A percentile compares a stretch with the other conserved stretches of the same genome.
These are phyloP conservation scores for Cytospora chrysosperma DNA, from an alignment of 2,329 filamentous ascomycete genomes.

Conservation along the genomic window DNA sequence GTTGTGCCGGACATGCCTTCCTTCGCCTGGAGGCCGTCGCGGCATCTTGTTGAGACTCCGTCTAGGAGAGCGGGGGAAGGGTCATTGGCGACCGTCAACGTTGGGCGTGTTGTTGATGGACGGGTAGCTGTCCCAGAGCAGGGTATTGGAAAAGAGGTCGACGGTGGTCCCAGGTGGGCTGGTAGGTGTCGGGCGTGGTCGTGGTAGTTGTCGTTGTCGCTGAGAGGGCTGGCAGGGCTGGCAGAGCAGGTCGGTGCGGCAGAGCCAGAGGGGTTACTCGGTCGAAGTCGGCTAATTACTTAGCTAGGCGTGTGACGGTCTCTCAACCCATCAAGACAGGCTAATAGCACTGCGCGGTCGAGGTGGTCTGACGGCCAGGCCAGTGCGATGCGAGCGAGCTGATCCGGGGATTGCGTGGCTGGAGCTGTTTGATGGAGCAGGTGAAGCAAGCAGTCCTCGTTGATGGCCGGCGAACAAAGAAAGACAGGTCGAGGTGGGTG, in stretches of 20 bases:
- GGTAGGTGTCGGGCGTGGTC: too few relatives aligned
- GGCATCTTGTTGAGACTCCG: conserved; percentile 43
- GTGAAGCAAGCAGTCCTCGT: not conserved
- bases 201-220: too few relatives aligned
- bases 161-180: not conserved
- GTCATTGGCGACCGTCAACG: conserved; percentile 21
- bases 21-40: conserved; percentile 57
- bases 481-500: not conserved
- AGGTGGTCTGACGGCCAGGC: not conserved
- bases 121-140: not conserved
- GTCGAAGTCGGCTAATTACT: conserved; percentile 1
- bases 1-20: conserved; percentile 44
- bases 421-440: too few relatives aligned
- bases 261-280: not conserved
- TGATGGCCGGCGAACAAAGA: too few relatives aligned
- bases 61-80: conserved; percentile 19
- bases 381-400: not conserved
- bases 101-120: not conserved
- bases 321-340: conserved; percentile 3
- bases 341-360: not conserved
- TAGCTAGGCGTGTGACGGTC: not conserved
- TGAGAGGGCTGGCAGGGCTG: not conserved
- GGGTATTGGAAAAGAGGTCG: not conserved
- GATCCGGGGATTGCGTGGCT: not conserved
- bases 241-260: not conserved